These are phyloP conservation scores for Gracilaria vermiculophylla DNA, from an alignment of 23 red algal genomes.

Conservation along the genomic window DNA sequence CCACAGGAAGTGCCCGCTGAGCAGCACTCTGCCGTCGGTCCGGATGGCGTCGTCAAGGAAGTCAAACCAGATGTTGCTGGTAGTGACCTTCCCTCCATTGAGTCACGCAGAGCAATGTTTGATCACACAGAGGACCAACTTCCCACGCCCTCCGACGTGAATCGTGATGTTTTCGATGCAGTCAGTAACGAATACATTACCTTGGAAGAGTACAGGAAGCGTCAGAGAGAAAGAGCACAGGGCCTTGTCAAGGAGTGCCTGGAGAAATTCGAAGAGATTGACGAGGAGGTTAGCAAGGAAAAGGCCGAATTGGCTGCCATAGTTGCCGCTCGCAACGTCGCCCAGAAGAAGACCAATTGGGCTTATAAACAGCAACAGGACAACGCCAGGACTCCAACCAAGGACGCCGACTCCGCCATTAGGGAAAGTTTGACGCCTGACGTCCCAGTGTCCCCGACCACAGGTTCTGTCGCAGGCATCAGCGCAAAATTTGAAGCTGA, in stretches of 20 bases:
- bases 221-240: conserved; percentile 39
- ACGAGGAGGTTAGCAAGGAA: conserved; percentile 31
- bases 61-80: background rate
- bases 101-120: conserved; percentile 41
- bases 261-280: conserved; percentile 52
- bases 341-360: conserved; percentile 25
- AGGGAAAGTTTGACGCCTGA: background rate
- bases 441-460: background rate
- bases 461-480: conserved; percentile 1
- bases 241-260: conserved; percentile 47
- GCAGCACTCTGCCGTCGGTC: background rate
- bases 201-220: conserved; percentile 36
- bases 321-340: conserved; percentile 28
- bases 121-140: conserved; percentile 37
- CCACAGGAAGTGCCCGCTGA: background rate
- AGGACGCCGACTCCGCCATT: background rate
- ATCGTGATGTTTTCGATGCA: conserved; percentile 33
- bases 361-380: conserved; percentile 17
- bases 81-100: conserved; percentile 5
- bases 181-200: conserved; percentile 43
- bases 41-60: background rate
- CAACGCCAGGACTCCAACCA: background rate
- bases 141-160: conserved; percentile 11
- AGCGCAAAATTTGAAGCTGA: conserved; percentile 1
- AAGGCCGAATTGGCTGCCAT: conserved; percentile 49